Percentiles rank a stretch among this genome's conserved stretches.
phyloP scores from a whole-genome alignment of 78 protist genomes.

The Emiliania huxleyi region DNA sequence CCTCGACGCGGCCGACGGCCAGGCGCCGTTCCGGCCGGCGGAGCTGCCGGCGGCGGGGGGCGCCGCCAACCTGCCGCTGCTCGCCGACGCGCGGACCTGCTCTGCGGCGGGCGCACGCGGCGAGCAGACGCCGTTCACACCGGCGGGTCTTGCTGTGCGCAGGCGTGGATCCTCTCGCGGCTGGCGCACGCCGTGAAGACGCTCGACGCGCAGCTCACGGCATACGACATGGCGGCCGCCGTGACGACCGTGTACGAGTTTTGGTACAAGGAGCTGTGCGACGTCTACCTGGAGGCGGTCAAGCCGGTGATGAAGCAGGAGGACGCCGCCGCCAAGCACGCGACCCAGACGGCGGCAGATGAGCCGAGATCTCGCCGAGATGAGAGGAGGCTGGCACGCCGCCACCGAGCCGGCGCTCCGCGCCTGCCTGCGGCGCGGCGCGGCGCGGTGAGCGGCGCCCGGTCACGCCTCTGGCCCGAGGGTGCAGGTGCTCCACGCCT shows the following conservation, averaged over 20 bases:
- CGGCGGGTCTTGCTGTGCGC: too few species aligned
- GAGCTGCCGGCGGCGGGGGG: neutral
- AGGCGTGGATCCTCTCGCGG: conserved; percentile 49
- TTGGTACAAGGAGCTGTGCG: conserved; percentile 87
- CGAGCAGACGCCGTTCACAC: too few species aligned
- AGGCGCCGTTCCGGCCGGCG: neutral
- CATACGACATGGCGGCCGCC: conserved; percentile 63
- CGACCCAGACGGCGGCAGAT: neutral
- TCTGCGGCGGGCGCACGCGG: too few species aligned
- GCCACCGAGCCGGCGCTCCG: too few species aligned
- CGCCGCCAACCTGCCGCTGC: neutral
- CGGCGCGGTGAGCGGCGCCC: neutral
- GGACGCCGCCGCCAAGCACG: neutral
- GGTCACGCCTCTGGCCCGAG: too few species aligned
- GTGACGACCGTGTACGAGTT: conserved; percentile 76
- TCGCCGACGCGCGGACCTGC: neutral
- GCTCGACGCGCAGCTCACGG: conserved; percentile 49
- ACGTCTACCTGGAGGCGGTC: conserved; percentile 86
- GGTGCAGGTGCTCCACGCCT: conserved; percentile 62
- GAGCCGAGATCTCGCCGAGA: too few species aligned
- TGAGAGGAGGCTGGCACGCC: too few species aligned
- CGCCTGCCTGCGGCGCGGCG: too few species aligned
- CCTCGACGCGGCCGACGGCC: neutral
- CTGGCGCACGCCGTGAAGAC: conserved; percentile 57
- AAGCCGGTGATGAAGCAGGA: conserved; percentile 55